Percentiles rank a stretch among this genome's conserved stretches.
phyloP scores from a whole-genome alignment of 805 yeast genomes.

The Ogataea pignaliae region DNA sequence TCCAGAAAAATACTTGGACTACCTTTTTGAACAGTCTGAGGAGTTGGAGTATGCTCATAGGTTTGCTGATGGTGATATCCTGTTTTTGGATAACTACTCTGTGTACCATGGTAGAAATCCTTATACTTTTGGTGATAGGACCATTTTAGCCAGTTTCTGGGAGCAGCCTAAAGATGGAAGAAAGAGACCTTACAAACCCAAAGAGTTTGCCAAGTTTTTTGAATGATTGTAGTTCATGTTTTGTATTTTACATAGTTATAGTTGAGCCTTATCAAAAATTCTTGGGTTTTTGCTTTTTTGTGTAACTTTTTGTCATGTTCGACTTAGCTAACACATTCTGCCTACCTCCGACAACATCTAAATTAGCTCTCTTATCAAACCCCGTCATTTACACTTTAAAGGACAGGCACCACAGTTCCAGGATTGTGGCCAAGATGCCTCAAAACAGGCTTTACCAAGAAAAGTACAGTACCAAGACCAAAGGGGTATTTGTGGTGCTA shows the following conservation, averaged over 20 bases:
- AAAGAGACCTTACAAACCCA: conserved; percentile 7
- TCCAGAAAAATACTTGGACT: conserved; percentile 21
- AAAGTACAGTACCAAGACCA: too few species aligned
- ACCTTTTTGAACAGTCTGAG: conserved; percentile 16
- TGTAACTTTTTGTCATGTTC: too few species aligned
- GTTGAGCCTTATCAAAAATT: not conserved
- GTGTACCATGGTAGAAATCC: conserved; percentile 24
- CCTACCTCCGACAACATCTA: too few species aligned
- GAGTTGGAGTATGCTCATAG: conserved; percentile 19
- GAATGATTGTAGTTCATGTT: not conserved
- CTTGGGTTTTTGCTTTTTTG: too few species aligned
- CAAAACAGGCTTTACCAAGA: too few species aligned
- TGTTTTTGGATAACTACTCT: conserved; percentile 21
- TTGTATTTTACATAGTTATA: not conserved
- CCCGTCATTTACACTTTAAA: too few species aligned
- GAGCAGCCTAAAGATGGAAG: conserved; percentile 3
- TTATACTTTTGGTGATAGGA: conserved; percentile 17
- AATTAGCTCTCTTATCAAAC: too few species aligned
- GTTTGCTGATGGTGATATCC: conserved; percentile 20
- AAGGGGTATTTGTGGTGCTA: too few species aligned
- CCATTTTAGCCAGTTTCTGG: conserved; percentile 24
- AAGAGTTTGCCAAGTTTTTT: conserved; percentile 1
- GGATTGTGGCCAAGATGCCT: too few species aligned
- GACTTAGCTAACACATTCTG: too few species aligned
- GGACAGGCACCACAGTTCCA: too few species aligned